Evolutionary conservation across 169 alveolate genomes (phyloP), one percentile per base, ranked within the genome.

Genomic region (Babesia ovata): DNA sequence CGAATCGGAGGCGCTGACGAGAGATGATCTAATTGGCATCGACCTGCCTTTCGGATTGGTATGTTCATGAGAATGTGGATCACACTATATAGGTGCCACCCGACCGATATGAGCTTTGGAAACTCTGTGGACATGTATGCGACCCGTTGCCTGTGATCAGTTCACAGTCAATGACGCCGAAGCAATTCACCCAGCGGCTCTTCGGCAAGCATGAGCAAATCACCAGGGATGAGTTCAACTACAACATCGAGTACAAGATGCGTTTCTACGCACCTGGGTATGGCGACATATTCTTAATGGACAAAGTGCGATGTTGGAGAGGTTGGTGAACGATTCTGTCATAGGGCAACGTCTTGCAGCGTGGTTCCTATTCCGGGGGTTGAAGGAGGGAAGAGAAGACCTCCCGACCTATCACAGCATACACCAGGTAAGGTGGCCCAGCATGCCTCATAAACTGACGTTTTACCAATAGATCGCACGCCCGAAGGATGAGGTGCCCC

Each of bases 41-140:
- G 94, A 90, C 63, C 66, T 75, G 70, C 94, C 94, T 28, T 90
- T 76, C 53, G 87, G 87, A 67, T 62, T 90, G 75, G 91, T 90
- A 42, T 52, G 86, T 9, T 72, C 50, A 26, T 62, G 63, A n/a
- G 16, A 11, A n/a, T 12, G 50, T 29, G 12, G 2, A 8, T 8
- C 22, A 53, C 46, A 21, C 12, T 21, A 16, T 60, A 2, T 28
- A 81, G 88, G 84, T 83, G 19, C 90, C 90, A 16, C 58, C 75
- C 17, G 90, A 83, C 17, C 72, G 86, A 10, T 83, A 90, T 75
- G 94, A 90, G 70, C 70, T 90, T 12, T 65, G 86, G 70, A 90
- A 90, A 63, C 46, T 90, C 0, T 84, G 89, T 49, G 94, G 94
- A 17, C 70, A 75, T n/a, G 74, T 90, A n/a, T 71, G 91, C 70